phyloP scores from a whole-genome alignment of 1,139 yeast genomes.

The Yamadazyma pseudoaaseri region DNA sequence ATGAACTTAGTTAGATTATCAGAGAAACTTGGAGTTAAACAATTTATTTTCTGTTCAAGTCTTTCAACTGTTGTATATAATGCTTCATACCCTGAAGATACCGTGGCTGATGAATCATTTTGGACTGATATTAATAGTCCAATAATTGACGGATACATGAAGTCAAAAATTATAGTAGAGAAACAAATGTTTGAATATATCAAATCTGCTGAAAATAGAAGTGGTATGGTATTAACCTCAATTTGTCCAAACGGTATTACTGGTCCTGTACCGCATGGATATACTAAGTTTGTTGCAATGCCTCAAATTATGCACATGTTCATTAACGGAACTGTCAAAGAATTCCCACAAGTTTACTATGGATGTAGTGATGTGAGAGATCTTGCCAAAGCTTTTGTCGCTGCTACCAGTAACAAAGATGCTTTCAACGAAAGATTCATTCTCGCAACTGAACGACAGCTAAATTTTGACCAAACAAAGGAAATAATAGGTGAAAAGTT shows the following conservation, averaged over 20 bases:
- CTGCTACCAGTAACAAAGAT: slow-evolving; percentile 11
- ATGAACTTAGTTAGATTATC: slow-evolving; percentile 12
- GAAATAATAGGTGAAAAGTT: slow-evolving; percentile 2
- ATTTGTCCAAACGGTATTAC: slow-evolving; percentile 18
- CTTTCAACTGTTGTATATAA: slow-evolving; percentile 15
- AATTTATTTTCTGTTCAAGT: slow-evolving; percentile 21
- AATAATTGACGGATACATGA: slow-evolving; percentile 13
- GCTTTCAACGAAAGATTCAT: slow-evolving; percentile 14
- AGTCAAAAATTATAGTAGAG: slow-evolving; percentile 15
- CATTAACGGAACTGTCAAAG: slow-evolving; percentile 1
- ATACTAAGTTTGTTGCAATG: slow-evolving; percentile 5
- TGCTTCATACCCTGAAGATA: slow-evolving; percentile 6
- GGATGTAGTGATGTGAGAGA: slow-evolving; percentile 19
- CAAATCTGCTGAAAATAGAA: slow-evolving; percentile 9
- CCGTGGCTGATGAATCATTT: slow-evolving; percentile 6
- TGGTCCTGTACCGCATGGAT: slow-evolving; percentile 16
- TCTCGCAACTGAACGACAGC: slow-evolving; percentile 5
- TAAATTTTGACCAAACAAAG: neutral
- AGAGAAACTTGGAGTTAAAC: slow-evolving; percentile 16
- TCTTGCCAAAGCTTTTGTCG: slow-evolving; percentile 16
- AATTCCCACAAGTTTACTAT: neutral
- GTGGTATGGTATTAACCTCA: slow-evolving; percentile 11
- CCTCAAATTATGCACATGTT: neutral
- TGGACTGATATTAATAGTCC: slow-evolving; percentile 8
- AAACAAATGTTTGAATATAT: slow-evolving; percentile 16